These are phyloP conservation scores for Agaricus subrufescens DNA, from an alignment of 768 basidiomycete species.

Conservation along the genomic window DNA sequence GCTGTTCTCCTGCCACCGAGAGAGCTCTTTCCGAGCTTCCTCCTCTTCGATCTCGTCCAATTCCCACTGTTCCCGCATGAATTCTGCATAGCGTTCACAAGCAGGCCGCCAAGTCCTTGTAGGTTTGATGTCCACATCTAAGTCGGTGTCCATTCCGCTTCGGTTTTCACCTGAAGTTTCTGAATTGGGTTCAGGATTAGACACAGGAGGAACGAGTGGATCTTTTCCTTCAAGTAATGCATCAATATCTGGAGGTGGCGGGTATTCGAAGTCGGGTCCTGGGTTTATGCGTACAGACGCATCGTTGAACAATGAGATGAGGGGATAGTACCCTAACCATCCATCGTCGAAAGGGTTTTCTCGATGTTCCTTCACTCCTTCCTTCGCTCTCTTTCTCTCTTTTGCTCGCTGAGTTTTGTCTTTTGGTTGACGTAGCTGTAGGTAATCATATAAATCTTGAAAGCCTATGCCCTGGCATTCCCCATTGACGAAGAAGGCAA, in stretches of 20 bases:
- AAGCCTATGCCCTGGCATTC: conserved; percentile 81
- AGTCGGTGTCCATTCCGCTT: conserved; percentile 3
- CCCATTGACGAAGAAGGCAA: conserved; percentile 93
- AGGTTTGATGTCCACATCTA: conserved; percentile 6
- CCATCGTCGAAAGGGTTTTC: conserved; percentile 94
- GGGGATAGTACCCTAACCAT: conserved; percentile 90
- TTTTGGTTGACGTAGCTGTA: conserved; percentile 64
- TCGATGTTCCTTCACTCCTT: conserved; percentile 67
- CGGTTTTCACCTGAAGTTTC: background rate
- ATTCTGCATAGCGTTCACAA: conserved; percentile 82
- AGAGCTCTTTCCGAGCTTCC: conserved; percentile 47
- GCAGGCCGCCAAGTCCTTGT: conserved; percentile 72
- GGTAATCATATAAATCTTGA: conserved; percentile 83
- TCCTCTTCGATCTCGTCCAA: conserved; percentile 76
- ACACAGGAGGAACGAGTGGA: background rate
- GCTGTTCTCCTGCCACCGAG: conserved; percentile 31
- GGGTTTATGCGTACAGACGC: conserved; percentile 83
- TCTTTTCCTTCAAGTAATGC: conserved; percentile 39
- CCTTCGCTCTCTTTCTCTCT: conserved; percentile 57
- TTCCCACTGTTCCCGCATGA: conserved; percentile 75
- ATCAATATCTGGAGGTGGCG: conserved; percentile 79
- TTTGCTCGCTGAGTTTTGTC: conserved; percentile 58
- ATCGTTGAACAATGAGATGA: conserved; percentile 90
- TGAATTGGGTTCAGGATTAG: conserved; percentile 2
- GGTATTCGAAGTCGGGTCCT: conserved; percentile 80